phyloP scores from a whole-genome alignment of 2,329 filamentous ascomycete genomes.

The Cucurbitaria berberidis region DNA sequence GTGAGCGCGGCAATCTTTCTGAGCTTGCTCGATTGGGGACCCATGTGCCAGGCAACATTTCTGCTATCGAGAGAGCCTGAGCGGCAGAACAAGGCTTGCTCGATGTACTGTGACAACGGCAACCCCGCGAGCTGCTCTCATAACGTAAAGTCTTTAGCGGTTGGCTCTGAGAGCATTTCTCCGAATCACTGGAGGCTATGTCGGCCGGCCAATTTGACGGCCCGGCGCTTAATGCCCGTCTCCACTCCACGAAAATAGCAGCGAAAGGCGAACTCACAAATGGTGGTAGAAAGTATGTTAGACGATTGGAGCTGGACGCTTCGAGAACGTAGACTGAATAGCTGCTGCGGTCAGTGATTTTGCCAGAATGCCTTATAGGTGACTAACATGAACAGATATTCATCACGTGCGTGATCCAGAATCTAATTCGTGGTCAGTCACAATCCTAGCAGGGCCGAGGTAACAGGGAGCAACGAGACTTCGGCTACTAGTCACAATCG shows the following conservation, averaged over 20 bases:
- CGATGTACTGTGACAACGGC: constrained; percentile 11
- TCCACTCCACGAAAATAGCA: constrained; percentile 34
- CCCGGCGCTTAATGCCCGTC: constrained; percentile 44
- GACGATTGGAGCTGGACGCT: constrained; percentile 55
- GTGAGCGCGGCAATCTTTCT: neutral
- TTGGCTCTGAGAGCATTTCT: constrained; percentile 24
- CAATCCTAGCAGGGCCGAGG: constrained; percentile 41
- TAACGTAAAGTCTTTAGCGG: constrained; percentile 11
- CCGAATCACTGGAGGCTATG: constrained; percentile 38
- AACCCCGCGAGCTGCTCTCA: constrained; percentile 2
- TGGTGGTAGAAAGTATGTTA: constrained; percentile 57
- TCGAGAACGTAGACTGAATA: constrained; percentile 63
- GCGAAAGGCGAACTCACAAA: constrained; percentile 48
- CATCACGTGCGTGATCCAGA: constrained; percentile 69
- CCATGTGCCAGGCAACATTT: constrained; percentile 8
- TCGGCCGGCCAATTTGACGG: constrained; percentile 25
- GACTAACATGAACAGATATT: constrained; percentile 77
- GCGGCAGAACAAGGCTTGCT: constrained; percentile 31
- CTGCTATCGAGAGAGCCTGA: constrained; percentile 29
- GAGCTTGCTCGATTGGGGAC: constrained; percentile 6
- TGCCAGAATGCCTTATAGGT: constrained; percentile 32
- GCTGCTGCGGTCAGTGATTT: constrained; percentile 67
- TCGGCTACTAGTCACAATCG: neutral
- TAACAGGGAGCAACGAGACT: neutral
- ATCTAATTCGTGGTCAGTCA: constrained; percentile 53